Evolutionary conservation across 2,329 filamentous ascomycete genomes (phyloP), one percentile per base, ranked within the genome.

Genomic region (Paracoccidioides lutzii): DNA sequence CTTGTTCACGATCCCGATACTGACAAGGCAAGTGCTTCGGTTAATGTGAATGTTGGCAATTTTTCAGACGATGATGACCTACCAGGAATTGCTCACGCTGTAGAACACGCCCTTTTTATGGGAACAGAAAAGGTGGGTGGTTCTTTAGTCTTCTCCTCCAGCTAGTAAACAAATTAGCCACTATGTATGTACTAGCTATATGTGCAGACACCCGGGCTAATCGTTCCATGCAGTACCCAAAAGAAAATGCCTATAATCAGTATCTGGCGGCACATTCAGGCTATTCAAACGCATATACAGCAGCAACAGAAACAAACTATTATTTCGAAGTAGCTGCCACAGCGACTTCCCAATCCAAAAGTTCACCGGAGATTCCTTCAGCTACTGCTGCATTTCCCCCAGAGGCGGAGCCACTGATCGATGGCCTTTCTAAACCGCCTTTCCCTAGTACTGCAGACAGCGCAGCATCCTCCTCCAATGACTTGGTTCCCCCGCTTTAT

Each of bases 41-140:
- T 97, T 67, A 93, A 97, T 69, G 90, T 97, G 67, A 90, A 95
- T 70, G 91, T 96, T 40, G 93, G 93, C 59, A 94, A 88, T 71
- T 96, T 96, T 75, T 94, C 88, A 67, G 93, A 98, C 67, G 83
- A 87, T 61, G 81, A 86, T 61, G 87, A 90, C 64, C 90, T 97
- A 81, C 90, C 89, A 12, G 90, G 93, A 58, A 90, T 95, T 81
- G 91, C 91, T 53, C 93, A 97, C 75, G 90, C 90, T 5, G 89
- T 97, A 55, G 91, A 97, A 76, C 91, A 96, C 79, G 75, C 96
- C 61, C 76, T 98, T 30, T 98, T 98, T 75, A 97, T 98, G 93
- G 93, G 93, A 52, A 98, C 93, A 6, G 86, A 95, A 71, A 98
- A 97, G 78, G 83, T 84, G 69, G 60, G 70, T 61, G 37, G 9